Conservation (phyloP, 2,329 filamentous ascomycete genomes). For the Parastagonospora nodorum region DNA sequence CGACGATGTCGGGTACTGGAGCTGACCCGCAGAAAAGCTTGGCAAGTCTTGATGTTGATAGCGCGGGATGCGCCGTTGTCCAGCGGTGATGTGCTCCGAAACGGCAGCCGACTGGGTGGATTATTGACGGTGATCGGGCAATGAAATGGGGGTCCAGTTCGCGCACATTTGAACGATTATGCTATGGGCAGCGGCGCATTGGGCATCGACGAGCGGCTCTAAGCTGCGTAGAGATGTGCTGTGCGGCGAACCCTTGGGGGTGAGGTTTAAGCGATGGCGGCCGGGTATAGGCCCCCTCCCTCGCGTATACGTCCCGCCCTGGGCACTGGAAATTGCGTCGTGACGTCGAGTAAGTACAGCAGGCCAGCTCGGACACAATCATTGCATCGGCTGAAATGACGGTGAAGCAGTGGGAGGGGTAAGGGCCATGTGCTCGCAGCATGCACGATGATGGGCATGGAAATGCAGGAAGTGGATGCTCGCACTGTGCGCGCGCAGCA, state of each 20-base stretch:
- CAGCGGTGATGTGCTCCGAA: not conserved
- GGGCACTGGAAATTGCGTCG: constrained; percentile 11
- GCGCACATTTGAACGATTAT: no score
- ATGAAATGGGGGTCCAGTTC: no score
- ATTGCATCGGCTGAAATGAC: constrained; percentile 8
- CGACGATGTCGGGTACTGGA: not conserved
- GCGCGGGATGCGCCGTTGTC: not conserved
- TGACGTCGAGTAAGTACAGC: constrained; percentile 2
- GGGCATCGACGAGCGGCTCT: no score
- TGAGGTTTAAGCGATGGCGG: constrained; percentile 7
- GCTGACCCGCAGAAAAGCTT: constrained; percentile 23
- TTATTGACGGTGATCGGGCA: not conserved
- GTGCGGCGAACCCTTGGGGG: constrained; percentile 1
- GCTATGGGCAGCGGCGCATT: no score
- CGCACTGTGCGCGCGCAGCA: no score
- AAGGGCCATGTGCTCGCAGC: not conserved
- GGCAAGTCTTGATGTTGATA: constrained; percentile 25
- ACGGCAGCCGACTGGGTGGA: not conserved
- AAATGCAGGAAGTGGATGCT: not conserved
- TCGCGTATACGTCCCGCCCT: constrained; percentile 14
- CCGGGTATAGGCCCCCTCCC: constrained; percentile 13
- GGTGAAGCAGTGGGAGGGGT: constrained; percentile 6
- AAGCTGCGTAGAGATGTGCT: no score
- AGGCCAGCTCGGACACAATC: not conserved
- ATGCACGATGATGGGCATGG: not conserved